Percentiles rank a stretch among this genome's conserved stretches.
Evolutionary conservation across 305 asterid species (phyloP).

Genomic region (Andrographis paniculata): DNA sequence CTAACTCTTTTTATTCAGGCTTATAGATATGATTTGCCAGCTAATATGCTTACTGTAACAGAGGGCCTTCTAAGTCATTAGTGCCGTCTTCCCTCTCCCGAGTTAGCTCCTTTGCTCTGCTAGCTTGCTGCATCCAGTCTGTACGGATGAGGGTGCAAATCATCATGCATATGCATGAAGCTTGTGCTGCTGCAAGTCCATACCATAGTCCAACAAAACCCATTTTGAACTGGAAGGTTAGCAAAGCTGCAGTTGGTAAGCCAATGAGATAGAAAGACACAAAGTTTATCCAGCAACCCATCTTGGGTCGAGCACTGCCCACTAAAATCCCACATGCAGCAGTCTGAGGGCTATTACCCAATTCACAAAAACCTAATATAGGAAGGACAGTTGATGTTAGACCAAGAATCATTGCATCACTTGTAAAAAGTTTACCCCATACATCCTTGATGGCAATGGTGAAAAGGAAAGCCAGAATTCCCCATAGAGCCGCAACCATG

Average conservation of each 20-base stretch:
- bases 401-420: slow-evolving; percentile 33
- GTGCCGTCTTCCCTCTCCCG: slow-evolving; percentile 25
- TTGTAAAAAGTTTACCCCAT: slow-evolving; percentile 50
- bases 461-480: slow-evolving; percentile 35
- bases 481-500: slow-evolving; percentile 35
- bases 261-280: slow-evolving; percentile 48
- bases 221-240: slow-evolving; percentile 39
- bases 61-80: slow-evolving; percentile 31
- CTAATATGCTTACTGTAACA: slow-evolving; percentile 25
- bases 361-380: slow-evolving; percentile 44
- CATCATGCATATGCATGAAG: slow-evolving; percentile 44
- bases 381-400: slow-evolving; percentile 44
- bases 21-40: slow-evolving; percentile 16
- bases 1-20: slow-evolving; percentile 11
- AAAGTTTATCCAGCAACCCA: slow-evolving; percentile 36
- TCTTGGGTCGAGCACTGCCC: slow-evolving; percentile 45
- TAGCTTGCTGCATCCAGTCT: slow-evolving; percentile 50
- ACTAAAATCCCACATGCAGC: slow-evolving; percentile 44
- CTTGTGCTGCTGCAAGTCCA: slow-evolving; percentile 55
- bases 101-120: slow-evolving; percentile 37
- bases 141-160: slow-evolving; percentile 32
- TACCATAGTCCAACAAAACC: slow-evolving; percentile 49
- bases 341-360: slow-evolving; percentile 48
- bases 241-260: slow-evolving; percentile 38
- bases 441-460: slow-evolving; percentile 30